Conservation (phyloP, 768 basidiomycete species). For the Leucosporidium creatinivorum region DNA sequence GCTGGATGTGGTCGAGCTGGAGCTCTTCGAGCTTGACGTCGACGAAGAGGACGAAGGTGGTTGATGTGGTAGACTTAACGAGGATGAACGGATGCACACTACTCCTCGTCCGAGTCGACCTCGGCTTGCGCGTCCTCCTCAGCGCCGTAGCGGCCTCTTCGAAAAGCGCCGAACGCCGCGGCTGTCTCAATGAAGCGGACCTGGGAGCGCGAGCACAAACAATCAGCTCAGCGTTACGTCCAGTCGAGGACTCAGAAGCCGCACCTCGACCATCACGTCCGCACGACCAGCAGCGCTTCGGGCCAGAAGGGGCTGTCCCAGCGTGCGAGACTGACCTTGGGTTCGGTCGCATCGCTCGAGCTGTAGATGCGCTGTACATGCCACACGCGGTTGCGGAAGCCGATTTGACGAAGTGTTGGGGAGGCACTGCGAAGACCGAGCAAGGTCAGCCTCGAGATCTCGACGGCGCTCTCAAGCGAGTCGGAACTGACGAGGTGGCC, state of each 20-base stretch:
- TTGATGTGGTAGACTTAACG: too few species aligned
- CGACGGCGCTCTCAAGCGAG: too few species aligned
- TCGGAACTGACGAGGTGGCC: too few species aligned
- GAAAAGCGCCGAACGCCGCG: constrained; percentile 25
- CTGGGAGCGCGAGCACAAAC: not conserved
- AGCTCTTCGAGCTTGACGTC: too few species aligned
- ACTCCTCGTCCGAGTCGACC: not conserved
- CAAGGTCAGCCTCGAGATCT: too few species aligned
- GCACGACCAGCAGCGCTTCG: constrained; percentile 22
- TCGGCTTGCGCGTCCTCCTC: constrained; percentile 24
- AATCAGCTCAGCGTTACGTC: not conserved
- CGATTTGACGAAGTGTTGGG: constrained; percentile 20
- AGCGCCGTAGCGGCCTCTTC: constrained; percentile 23
- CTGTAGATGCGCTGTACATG: constrained; percentile 9
- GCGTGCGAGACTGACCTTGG: constrained; percentile 22
- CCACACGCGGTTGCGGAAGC: constrained; percentile 32
- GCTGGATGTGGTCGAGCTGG: too few species aligned
- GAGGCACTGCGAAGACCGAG: not conserved
- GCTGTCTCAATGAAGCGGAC: constrained; percentile 28
- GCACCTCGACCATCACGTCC: constrained; percentile 15
- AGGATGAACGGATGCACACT: too few species aligned
- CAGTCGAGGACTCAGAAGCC: not conserved
- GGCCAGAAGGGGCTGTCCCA: constrained; percentile 28
- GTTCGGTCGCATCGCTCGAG: not conserved
- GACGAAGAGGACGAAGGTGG: too few species aligned